Percentiles rank a stretch among this genome's conserved stretches.
Conservation (phyloP, 1,284 basidiomycete species). For the Papiliotrema nemorosa region DNA sequence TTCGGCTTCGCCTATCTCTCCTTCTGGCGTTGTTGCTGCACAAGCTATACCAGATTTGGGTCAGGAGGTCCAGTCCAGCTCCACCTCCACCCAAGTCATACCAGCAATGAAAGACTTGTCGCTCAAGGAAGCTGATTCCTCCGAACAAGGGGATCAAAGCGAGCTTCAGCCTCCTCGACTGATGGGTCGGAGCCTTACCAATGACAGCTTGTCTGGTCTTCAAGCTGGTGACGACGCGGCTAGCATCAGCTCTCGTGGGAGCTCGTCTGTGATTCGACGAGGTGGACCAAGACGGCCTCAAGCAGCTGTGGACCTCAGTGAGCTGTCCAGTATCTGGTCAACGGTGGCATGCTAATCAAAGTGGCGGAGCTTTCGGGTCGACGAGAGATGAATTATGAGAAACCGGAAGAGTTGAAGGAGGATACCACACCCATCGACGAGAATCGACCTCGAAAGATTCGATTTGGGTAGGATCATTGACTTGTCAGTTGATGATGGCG, state of each 20-base stretch:
- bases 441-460: constrained; percentile 31
- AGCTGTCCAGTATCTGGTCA: constrained; percentile 8
- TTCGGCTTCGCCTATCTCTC: background rate
- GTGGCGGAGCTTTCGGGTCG: constrained; percentile 28
- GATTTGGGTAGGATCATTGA: constrained; percentile 32
- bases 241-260: constrained; percentile 9
- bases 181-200: background rate
- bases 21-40: background rate
- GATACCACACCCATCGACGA: constrained; percentile 30
- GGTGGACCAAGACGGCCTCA: constrained; percentile 11
- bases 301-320: constrained; percentile 25
- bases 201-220: no score
- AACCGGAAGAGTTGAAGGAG: constrained; percentile 10
- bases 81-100: no score
- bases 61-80: no score
- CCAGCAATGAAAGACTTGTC: no score
- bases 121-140: no score
- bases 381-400: constrained; percentile 13
- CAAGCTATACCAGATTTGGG: no score
- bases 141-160: no score
- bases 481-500: background rate
- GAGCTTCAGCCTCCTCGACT: background rate
- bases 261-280: constrained; percentile 7
- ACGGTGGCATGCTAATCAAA: background rate
- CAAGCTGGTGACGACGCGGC: constrained; percentile 8